A percentile compares a stretch with the other conserved stretches of the same genome.
Evolutionary conservation across 2,329 filamentous ascomycete genomes (phyloP).

Genomic region (Colletotrichum gigasporum): DNA sequence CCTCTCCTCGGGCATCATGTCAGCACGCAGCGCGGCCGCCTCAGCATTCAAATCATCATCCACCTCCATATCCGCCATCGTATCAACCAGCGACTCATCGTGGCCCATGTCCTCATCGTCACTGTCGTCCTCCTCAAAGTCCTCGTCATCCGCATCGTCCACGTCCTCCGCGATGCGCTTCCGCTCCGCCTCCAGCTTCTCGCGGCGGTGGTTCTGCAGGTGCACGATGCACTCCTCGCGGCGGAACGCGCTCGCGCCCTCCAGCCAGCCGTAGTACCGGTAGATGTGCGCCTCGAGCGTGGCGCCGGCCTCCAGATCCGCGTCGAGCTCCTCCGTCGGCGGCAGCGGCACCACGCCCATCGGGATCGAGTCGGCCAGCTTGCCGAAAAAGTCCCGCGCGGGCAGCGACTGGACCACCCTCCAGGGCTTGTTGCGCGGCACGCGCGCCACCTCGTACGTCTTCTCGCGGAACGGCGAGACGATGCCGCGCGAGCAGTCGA

Average conservation of each 20-base stretch:
- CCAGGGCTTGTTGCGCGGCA: constrained; percentile 30
- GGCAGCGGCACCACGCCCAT: constrained; percentile 15
- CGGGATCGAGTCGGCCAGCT: constrained; percentile 1
- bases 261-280: constrained; percentile 7
- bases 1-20: constrained; percentile 23
- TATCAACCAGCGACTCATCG: constrained; percentile 11
- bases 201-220: constrained; percentile 17
- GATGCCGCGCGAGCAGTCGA: constrained; percentile 21
- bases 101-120: constrained; percentile 12
- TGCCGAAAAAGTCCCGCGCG: constrained; percentile 9
- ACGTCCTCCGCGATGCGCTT: neutral
- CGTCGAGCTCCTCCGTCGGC: constrained; percentile 24
- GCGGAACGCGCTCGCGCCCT: neutral
- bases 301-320: constrained; percentile 1
- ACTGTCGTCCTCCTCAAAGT: constrained; percentile 13
- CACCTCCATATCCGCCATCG: constrained; percentile 26
- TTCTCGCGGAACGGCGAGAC: constrained; percentile 16
- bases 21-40: constrained; percentile 13
- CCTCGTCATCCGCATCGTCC: constrained; percentile 23
- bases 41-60: constrained; percentile 22
- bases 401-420: constrained; percentile 8
- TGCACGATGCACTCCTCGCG: constrained; percentile 25
- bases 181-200: neutral
- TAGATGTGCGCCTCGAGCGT: constrained; percentile 1
- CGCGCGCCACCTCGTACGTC: constrained; percentile 2